phyloP scores from a whole-genome alignment of 345 rosid species.

The Ceriops decandra region DNA sequence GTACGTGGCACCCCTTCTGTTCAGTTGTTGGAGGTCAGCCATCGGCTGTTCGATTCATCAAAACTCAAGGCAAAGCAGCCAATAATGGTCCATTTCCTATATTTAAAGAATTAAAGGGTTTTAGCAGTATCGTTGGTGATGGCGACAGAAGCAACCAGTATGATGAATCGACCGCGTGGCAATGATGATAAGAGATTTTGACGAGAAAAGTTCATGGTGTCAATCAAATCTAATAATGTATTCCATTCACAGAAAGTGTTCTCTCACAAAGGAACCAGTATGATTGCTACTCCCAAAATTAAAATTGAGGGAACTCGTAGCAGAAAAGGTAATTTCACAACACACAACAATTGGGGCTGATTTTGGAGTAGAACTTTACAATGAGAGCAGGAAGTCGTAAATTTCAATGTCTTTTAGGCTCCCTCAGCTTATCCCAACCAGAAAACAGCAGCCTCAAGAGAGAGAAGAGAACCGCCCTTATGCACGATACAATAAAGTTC shows the following conservation, averaged over 20 bases:
- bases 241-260: background rate
- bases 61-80: too few relatives aligned
- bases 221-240: too few relatives aligned
- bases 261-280: background rate
- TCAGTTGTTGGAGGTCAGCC: too few relatives aligned
- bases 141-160: too few relatives aligned
- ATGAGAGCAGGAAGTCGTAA: background rate
- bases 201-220: too few relatives aligned
- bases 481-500: constrained; percentile 73
- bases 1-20: too few relatives aligned
- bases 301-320: background rate
- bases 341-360: background rate
- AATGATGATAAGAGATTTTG: too few relatives aligned
- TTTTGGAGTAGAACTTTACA: background rate
- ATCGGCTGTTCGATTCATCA: too few relatives aligned
- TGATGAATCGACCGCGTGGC: too few relatives aligned
- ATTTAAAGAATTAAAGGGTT: too few relatives aligned
- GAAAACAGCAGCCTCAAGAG: constrained; percentile 48
- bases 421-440: constrained; percentile 48
- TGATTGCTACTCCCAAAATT: background rate
- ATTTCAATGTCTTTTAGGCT: constrained; percentile 29
- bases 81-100: too few relatives aligned
- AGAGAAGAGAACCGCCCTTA: constrained; percentile 54
- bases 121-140: too few relatives aligned
- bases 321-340: background rate